Percentiles rank a stretch among this genome's conserved stretches.
Evolutionary conservation across 192 early-diverging fungal species (phyloP).

Genomic region (Coemansia aciculifera): DNA sequence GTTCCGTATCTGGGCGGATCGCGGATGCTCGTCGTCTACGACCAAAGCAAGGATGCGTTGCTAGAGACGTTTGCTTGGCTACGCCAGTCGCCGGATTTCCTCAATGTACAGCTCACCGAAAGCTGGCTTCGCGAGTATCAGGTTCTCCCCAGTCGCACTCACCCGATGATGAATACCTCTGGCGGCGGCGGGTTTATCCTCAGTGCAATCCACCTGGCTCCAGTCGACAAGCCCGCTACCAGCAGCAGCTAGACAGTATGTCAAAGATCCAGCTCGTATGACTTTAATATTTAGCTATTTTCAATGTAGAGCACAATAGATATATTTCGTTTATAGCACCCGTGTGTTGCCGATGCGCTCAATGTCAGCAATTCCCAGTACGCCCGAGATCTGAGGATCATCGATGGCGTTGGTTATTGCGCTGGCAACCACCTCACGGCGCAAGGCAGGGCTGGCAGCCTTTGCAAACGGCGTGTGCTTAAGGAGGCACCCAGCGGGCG

Average conservation of each 20-base stretch:
- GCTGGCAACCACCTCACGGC: slow-evolving; percentile 43
- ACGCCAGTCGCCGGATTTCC: slow-evolving; percentile 64
- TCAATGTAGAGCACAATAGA: background rate
- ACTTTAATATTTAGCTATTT: background rate
- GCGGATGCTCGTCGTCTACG: slow-evolving; percentile 82
- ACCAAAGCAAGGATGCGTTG: slow-evolving; percentile 65
- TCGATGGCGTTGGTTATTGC: slow-evolving; percentile 40
- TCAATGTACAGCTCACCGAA: slow-evolving; percentile 87
- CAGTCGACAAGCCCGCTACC: background rate
- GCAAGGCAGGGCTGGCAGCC: slow-evolving; percentile 40
- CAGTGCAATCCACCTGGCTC: slow-evolving; percentile 59
- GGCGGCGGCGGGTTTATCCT: slow-evolving; percentile 73
- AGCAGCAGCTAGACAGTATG: background rate
- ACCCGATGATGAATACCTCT: slow-evolving; percentile 76
- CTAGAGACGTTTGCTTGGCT: slow-evolving; percentile 66
- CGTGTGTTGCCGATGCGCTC: slow-evolving; percentile 28
- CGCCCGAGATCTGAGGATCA: slow-evolving; percentile 26
- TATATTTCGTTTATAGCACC: background rate
- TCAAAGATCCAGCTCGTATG: background rate
- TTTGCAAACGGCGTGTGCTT: slow-evolving; percentile 42
- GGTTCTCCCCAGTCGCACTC: slow-evolving; percentile 77
- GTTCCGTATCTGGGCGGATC: slow-evolving; percentile 77
- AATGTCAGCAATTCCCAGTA: slow-evolving; percentile 42
- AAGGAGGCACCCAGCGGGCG: slow-evolving; percentile 37
- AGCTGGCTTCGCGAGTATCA: slow-evolving; percentile 90